These are phyloP conservation scores for Primulina huaijiensis DNA, from an alignment of 257 asterid species.

Conservation along the genomic window DNA sequence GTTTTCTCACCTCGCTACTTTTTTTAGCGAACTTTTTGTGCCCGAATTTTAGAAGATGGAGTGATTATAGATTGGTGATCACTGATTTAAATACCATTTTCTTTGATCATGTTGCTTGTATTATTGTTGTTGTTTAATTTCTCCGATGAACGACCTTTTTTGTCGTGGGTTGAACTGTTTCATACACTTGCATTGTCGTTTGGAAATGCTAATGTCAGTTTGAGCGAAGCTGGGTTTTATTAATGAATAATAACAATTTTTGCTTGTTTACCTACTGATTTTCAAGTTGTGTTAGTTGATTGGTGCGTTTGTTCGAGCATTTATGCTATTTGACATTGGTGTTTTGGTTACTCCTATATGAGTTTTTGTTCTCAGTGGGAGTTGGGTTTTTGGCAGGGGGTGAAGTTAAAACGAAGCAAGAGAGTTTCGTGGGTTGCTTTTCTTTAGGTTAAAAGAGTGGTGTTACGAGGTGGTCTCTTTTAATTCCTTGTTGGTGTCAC, in stretches of 20 bases:
- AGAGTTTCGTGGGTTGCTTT: conserved; percentile 15
- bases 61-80: background rate
- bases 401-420: conserved; percentile 26
- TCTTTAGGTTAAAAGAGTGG: conserved; percentile 9
- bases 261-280: background rate
- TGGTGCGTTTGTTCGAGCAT: conserved; percentile 11
- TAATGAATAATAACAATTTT: background rate
- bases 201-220: background rate
- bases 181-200: background rate
- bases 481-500: conserved; percentile 20
- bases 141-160: background rate
- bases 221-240: background rate
- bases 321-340: conserved; percentile 7
- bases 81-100: background rate
- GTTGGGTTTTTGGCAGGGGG: conserved; percentile 23
- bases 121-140: too few relatives aligned
- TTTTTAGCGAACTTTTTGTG: background rate
- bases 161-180: background rate
- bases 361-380: conserved; percentile 19
- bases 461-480: conserved; percentile 17
- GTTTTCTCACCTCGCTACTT: background rate
- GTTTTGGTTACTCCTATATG: conserved; percentile 10
- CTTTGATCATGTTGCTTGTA: background rate
- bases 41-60: conserved; percentile 11
- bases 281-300: background rate